Evolutionary conservation across 768 basidiomycete genomes (phyloP).

Genomic region (Pisolithus albus): DNA sequence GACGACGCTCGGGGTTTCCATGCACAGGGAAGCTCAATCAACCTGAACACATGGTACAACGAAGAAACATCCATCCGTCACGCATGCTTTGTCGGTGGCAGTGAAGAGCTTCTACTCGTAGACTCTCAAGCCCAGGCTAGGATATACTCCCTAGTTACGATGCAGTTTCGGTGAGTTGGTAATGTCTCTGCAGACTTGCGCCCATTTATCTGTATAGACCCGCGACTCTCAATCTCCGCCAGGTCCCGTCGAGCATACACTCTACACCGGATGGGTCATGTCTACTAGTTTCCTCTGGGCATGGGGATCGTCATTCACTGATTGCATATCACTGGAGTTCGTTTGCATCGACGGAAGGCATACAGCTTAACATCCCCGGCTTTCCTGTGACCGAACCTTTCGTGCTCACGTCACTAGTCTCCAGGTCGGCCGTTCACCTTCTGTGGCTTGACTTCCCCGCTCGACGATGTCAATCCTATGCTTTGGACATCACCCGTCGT

Average conservation of each 20-base stretch:
- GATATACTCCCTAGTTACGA: conserved; percentile 41
- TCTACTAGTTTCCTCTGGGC: conserved; percentile 27
- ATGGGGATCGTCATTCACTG: conserved; percentile 12
- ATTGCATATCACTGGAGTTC: conserved; percentile 45
- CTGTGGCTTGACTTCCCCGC: conserved; percentile 29
- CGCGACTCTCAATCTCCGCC: conserved; percentile 31
- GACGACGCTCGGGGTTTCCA: conserved; percentile 38
- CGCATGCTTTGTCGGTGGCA: conserved; percentile 36
- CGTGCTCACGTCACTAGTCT: conserved; percentile 38
- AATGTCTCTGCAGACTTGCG: background rate
- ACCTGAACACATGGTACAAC: conserved; percentile 38
- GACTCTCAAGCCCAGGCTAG: conserved; percentile 35
- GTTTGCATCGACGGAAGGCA: conserved; percentile 42
- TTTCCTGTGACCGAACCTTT: conserved; percentile 16
- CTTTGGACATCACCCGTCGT: conserved; percentile 43
- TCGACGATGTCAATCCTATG: conserved; percentile 32
- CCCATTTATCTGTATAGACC: conserved; percentile 26
- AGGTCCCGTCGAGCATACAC: conserved; percentile 24
- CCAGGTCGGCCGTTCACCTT: conserved; percentile 35
- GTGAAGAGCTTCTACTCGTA: conserved; percentile 42
- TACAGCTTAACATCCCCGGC: conserved; percentile 25
- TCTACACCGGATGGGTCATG: conserved; percentile 47
- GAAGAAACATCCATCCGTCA: conserved; percentile 22
- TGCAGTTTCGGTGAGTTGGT: conserved; percentile 39
- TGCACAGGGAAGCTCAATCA: conserved; percentile 32